Evolutionary conservation across 2,329 filamentous ascomycete species (phyloP), one percentile per base, ranked within the genome.

Genomic region (Lecanicillium sp.): DNA sequence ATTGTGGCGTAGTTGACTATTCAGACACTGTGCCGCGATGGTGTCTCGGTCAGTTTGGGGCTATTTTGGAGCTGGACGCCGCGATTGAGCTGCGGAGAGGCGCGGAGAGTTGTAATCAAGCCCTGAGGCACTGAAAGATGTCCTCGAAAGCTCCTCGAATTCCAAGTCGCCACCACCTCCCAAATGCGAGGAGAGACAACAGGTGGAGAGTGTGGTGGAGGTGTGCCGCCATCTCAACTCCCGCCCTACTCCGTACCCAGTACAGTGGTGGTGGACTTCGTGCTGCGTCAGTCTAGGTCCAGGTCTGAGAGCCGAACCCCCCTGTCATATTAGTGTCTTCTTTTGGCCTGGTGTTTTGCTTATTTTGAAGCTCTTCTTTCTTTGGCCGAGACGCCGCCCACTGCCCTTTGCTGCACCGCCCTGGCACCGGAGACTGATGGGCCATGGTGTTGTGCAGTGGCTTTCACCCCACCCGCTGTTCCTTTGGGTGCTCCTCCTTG

Each of bases 181-280:
- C 19, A 27, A 21, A 12, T 38, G 40, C 40, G 48, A 50, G 43
- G 48, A 50, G 48, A 50, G 48, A 50, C 48, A 50, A 47, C 21
- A 32, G 43, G 48, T 50, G 48, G 48, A 46, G 48, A 46, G 48
- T 15, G 10, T 8, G 35, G 43, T 46, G 48, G 44, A 47, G 37
- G 33, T 26, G 38, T 38, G 37, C 37, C 40, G 40, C 47, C 47
- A 44, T 49, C 47, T 44, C 47, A 39, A 48, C 45, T 42, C 39
- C 33, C 39, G 39, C 39, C 23, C 8, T 20, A 15, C 11, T 7
- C 33, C 19, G n/a, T n/a, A n/a, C n/a, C n/a, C n/a, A n/a, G n/a
- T n/a, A n/a, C 15, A 15, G 15, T 19, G 17, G 11, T 29, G 37
- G 30, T 40, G 29, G 27, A 41, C 27, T 21, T 30, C 24, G 24